phyloP scores from a whole-genome alignment of 2,329 filamentous ascomycete species.

The Trichoderma koningiopsis region DNA sequence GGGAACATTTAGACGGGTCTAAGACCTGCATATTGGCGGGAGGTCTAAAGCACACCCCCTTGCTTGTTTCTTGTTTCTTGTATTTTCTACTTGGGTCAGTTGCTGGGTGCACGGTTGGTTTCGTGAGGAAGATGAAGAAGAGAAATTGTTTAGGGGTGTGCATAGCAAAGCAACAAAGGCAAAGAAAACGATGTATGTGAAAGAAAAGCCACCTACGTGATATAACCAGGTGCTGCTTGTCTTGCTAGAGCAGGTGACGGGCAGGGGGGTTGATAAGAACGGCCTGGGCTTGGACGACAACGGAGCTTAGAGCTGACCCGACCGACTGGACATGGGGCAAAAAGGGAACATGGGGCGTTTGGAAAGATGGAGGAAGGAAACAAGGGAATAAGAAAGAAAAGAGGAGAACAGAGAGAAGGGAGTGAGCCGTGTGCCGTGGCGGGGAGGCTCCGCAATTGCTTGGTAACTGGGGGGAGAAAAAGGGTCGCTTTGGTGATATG shows the following conservation, averaged over 20 bases:
- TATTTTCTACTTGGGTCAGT: not conserved
- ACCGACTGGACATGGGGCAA: constrained; percentile 16
- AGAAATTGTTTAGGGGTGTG: not conserved
- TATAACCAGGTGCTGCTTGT: not conserved
- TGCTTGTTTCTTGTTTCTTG: not conserved
- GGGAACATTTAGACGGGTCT: not conserved
- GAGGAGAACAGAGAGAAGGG: not conserved
- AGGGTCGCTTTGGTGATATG: not conserved
- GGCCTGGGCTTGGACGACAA: not conserved
- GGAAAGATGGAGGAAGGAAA: not conserved
- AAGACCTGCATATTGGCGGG: not conserved
- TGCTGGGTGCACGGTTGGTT: no score
- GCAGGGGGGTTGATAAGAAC: not conserved
- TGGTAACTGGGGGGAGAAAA: not conserved
- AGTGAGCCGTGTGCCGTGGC: not conserved
- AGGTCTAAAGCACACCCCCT: not conserved
- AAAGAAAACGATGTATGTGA: not conserved
- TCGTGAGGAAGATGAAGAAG: not conserved
- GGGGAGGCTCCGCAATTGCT: not conserved
- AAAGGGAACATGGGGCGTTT: not conserved
- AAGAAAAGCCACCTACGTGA: not conserved
- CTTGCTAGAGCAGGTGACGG: not conserved
- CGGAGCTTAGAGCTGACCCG: constrained; percentile 19
- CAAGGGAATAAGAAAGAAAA: not conserved
- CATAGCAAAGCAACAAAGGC: not conserved